phyloP scores from a whole-genome alignment of 176 grass and related monocot genomes.

The Neostapfia colusana region DNA sequence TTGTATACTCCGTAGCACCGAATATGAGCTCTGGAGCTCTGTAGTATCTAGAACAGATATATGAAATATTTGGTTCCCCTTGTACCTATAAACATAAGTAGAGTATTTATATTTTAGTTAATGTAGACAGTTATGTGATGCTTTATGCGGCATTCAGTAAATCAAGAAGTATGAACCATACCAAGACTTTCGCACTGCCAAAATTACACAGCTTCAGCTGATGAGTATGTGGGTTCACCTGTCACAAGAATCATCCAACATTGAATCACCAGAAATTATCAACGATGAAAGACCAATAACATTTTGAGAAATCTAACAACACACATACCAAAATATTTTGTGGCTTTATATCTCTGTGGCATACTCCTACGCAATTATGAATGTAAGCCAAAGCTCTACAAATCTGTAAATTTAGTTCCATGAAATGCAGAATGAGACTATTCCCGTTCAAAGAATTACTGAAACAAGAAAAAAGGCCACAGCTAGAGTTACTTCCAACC shows the following conservation, averaged over 20 bases:
- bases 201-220: constrained; percentile 88
- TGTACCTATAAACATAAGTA: constrained; percentile 52
- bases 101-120: constrained; percentile 22
- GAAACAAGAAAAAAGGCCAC: neutral
- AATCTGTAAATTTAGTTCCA: constrained; percentile 56
- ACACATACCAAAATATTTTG: constrained; percentile 80
- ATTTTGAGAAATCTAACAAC: constrained; percentile 24
- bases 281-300: neutral
- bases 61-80: constrained; percentile 93
- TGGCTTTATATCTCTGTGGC: constrained; percentile 92
- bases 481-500: neutral
- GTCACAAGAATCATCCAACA: constrained; percentile 37
- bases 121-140: neutral
- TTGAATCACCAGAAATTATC: constrained; percentile 23
- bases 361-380: constrained; percentile 65
- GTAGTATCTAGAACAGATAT: constrained; percentile 92
- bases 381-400: constrained; percentile 79
- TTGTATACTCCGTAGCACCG: constrained; percentile 85
- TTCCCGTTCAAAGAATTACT: constrained; percentile 8
- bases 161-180: constrained; percentile 35
- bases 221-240: constrained; percentile 87
- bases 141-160: neutral
- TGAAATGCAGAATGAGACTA: neutral
- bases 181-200: constrained; percentile 89
- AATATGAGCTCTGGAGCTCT: constrained; percentile 96